Evolutionary conservation across 164 flowering plant species (phyloP), one percentile per base, ranked within the genome.

Genomic region (Nelumbo lutea): DNA sequence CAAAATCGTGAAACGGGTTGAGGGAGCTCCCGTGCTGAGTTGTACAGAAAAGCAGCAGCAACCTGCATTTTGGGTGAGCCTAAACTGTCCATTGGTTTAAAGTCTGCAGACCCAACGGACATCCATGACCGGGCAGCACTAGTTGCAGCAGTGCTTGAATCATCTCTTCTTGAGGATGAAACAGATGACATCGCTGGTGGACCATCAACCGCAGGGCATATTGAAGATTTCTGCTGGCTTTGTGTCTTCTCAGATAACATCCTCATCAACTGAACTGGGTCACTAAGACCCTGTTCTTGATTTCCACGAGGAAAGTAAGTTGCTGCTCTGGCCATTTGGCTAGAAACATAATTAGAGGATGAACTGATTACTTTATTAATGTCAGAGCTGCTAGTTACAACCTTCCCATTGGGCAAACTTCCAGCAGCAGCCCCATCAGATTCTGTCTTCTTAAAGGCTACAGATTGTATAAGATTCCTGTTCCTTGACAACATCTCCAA

Each of bases 81-180:
- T 43, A 79, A 51, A 66, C 67, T 79, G 70, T 87, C 89, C 9
- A 71, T 43, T 1, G 70, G 79, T 78, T 72, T 86, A 52, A 76
- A 70, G 13, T 81, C 85, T 64, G 76, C 81, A 66, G 86, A 76
- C 42, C 97, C 97, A 40, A 83, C 68, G 14, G 92, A 85, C 95
- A 89, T 90, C 95, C 97, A 90, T 41, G 89, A 85, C 59, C 83
- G 86, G 5, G 94, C 88, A 73, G 93, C 90, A 70, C 80, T 72
- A 10, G 75, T 71, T 2, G 93, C 82, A 42, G 88, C 90, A 72
- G 83, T 82, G 69, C 59, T 69, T 46, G 86, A 71, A 73, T 83
- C 86, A 55, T 83, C 84, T 73, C 81, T 79, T 75, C 79, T 85
- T 46, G 68, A 52, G 55, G 86, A 82, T 66, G 85, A 78, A 72